Evolutionary conservation across 2,329 filamentous ascomycete species (phyloP).

Genomic region (Fusarium agapanthi): DNA sequence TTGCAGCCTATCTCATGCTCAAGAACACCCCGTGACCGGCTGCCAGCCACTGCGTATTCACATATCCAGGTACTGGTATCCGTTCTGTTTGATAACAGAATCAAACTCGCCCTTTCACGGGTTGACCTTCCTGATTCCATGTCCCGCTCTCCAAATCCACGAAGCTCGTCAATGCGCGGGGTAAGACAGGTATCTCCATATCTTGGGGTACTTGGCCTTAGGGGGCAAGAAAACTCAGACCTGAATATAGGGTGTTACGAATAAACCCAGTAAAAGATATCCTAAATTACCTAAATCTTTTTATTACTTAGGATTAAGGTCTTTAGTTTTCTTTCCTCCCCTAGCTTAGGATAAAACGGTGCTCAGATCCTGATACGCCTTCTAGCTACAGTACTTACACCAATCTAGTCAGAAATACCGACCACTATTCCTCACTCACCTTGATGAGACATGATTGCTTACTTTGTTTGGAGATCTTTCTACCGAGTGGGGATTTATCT

Average conservation of each 20-base stretch:
- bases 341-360: background rate
- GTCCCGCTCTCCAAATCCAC: conserved; percentile 10
- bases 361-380: background rate
- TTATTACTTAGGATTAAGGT: too few relatives aligned
- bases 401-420: conserved; percentile 8
- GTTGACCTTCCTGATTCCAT: conserved; percentile 29
- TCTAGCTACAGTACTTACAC: conserved; percentile 17
- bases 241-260: too few relatives aligned
- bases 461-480: conserved; percentile 2
- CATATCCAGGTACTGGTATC: background rate
- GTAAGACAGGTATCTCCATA: conserved; percentile 13
- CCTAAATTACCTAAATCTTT: too few relatives aligned
- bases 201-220: conserved; percentile 15
- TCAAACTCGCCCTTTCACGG: background rate
- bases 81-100: background rate
- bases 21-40: background rate
- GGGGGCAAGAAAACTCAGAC: too few relatives aligned
- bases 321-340: too few relatives aligned
- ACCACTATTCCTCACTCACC: conserved; percentile 16
- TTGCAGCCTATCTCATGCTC: background rate
- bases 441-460: background rate
- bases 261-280: too few relatives aligned
- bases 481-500: background rate
- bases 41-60: background rate
- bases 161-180: conserved; percentile 13